Evolutionary conservation across 441 rosid genomes (phyloP).

Genomic region (Raphanus hybrid): DNA sequence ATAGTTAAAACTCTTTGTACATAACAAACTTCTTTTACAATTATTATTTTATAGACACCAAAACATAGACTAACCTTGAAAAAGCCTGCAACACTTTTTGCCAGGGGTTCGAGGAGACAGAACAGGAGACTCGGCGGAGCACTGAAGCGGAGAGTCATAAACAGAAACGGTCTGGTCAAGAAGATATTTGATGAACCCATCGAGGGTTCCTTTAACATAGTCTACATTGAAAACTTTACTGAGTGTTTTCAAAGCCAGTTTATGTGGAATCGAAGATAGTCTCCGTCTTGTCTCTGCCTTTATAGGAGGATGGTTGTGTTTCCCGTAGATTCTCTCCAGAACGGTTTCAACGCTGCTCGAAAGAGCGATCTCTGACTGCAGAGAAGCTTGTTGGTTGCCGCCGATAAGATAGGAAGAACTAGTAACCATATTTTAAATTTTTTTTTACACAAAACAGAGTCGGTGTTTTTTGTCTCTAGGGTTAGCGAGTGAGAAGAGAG

Average conservation of each 20-base stretch:
- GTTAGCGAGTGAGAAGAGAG: no score
- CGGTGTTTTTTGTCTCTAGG: no score
- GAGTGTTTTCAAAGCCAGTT: constrained; percentile 46
- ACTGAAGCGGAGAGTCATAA: constrained; percentile 37
- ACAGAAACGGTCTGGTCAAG: constrained; percentile 6
- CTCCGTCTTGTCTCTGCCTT: constrained; percentile 23
- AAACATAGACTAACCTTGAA: constrained; percentile 5
- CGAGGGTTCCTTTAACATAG: constrained; percentile 30
- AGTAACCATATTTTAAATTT: neutral
- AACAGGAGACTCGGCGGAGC: constrained; percentile 31
- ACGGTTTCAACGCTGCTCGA: constrained; percentile 49
- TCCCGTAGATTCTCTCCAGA: constrained; percentile 45
- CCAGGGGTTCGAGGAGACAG: constrained; percentile 7
- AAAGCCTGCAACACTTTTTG: neutral
- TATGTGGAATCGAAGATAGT: constrained; percentile 49
- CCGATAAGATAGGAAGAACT: neutral
- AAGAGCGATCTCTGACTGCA: constrained; percentile 31
- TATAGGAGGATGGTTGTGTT: constrained; percentile 43
- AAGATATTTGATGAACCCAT: constrained; percentile 16
- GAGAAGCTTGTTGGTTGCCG: neutral
- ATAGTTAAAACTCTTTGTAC: neutral
- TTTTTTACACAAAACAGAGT: neutral
- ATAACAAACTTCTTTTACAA: neutral
- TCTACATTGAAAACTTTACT: neutral
- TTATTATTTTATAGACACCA: neutral